These are phyloP conservation scores for Rosellinia necatrix DNA, from an alignment of 2,329 filamentous ascomycete genomes.

Conservation along the genomic window DNA sequence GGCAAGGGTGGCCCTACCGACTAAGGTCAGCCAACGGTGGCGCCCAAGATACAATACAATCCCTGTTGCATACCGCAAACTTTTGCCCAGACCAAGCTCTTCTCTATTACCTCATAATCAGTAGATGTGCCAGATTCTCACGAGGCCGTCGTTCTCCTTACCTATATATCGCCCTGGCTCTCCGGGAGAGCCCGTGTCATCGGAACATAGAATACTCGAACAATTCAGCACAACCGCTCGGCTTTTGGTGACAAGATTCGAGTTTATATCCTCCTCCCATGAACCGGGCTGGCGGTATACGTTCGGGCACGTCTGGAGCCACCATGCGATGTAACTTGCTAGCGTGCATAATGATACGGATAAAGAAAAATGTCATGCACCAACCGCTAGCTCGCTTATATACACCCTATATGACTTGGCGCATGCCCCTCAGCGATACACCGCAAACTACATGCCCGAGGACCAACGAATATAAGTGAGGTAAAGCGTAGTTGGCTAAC, in stretches of 20 bases:
- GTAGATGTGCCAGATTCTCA: slow-evolving; percentile 17
- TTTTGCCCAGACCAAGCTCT: neutral
- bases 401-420: slow-evolving; percentile 10
- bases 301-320: slow-evolving; percentile 7
- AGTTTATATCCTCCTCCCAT: neutral
- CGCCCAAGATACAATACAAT: slow-evolving; percentile 9
- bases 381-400: slow-evolving; percentile 13
- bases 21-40: slow-evolving; percentile 16
- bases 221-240: neutral
- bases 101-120: slow-evolving; percentile 3
- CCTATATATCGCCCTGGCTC: neutral
- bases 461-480: neutral
- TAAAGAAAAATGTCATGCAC: slow-evolving; percentile 13
- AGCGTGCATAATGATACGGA: slow-evolving; percentile 29
- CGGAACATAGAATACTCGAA: neutral
- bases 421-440: slow-evolving; percentile 10
- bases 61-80: slow-evolving; percentile 26
- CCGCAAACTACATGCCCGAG: slow-evolving; percentile 6
- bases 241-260: neutral
- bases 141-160: slow-evolving; percentile 21
- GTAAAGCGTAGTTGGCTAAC: neutral
- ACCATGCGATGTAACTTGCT: slow-evolving; percentile 21
- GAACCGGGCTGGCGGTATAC: slow-evolving; percentile 25
- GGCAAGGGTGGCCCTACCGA: slow-evolving; percentile 8
- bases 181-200: neutral